A percentile compares a stretch with the other conserved stretches of the same genome.
phyloP scores from a whole-genome alignment of 148 eudicot genomes.

The Rhododendron williamsianum region DNA sequence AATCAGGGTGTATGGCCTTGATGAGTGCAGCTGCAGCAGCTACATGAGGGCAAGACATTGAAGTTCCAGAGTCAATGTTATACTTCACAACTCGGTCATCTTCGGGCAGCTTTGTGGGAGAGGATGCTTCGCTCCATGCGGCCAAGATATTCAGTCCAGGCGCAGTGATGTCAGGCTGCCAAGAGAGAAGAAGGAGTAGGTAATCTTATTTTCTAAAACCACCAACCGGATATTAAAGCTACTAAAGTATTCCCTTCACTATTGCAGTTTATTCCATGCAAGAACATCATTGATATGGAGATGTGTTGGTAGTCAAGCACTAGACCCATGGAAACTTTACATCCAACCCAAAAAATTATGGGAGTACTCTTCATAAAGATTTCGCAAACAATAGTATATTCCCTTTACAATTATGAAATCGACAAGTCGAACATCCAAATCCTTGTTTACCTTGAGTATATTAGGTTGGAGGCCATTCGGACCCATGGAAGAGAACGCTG shows the following conservation, averaged over 20 bases:
- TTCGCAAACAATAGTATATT: background rate
- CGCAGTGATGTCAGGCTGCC: slow-evolving; percentile 31
- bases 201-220: background rate
- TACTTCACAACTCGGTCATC: slow-evolving; percentile 18
- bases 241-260: background rate
- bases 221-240: background rate
- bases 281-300: background rate
- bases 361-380: background rate
- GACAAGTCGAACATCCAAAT: background rate
- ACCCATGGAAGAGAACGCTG: slow-evolving; percentile 14
- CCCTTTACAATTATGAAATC: background rate
- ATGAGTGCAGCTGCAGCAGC: slow-evolving; percentile 25
- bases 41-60: slow-evolving; percentile 31
- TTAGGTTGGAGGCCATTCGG: slow-evolving; percentile 22
- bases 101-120: slow-evolving; percentile 1
- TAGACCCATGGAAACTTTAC: background rate
- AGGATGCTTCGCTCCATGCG: slow-evolving; percentile 20
- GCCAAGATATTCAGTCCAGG: slow-evolving; percentile 26
- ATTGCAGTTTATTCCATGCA: background rate
- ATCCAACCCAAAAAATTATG: background rate
- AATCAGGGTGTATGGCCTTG: slow-evolving; percentile 15
- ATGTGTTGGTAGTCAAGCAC: background rate
- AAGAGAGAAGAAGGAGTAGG: background rate
- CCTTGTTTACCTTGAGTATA: slow-evolving; percentile 16
- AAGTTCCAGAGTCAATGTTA: slow-evolving; percentile 21